Conservation (phyloP, 2,329 filamentous ascomycete genomes). For the Trichoderma pleuroti region DNA sequence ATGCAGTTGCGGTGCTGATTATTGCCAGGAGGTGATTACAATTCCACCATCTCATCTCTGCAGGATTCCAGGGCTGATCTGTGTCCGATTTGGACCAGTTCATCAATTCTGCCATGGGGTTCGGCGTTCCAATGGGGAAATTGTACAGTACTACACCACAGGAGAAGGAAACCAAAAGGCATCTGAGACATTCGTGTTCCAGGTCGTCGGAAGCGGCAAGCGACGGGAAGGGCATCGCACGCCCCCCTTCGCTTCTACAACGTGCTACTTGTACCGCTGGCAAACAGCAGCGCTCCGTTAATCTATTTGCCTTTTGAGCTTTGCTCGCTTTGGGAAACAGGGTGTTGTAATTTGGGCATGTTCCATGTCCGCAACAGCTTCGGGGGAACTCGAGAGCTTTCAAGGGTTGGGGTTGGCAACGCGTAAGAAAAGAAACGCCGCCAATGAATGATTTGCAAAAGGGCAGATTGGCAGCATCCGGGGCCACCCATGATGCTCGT, state of each 20-base stretch:
- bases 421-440: not conserved
- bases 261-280: not conserved
- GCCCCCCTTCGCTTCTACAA: not conserved
- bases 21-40: not conserved
- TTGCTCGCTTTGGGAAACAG: not conserved
- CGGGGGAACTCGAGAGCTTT: not conserved
- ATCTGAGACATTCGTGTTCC: constrained; percentile 13
- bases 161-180: not conserved
- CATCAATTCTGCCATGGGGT: not conserved
- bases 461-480: not conserved
- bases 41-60: not conserved
- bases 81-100: not conserved
- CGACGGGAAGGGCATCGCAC: not conserved
- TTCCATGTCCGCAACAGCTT: not conserved
- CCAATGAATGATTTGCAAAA: constrained; percentile 1
- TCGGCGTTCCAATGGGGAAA: not conserved
- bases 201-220: constrained; percentile 7
- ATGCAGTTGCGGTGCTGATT: not conserved
- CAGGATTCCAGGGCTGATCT: not conserved
- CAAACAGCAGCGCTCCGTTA: not conserved
- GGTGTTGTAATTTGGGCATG: not conserved
- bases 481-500: not conserved
- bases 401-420: not conserved
- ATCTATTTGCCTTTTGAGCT: not conserved
- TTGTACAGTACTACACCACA: not conserved